Evolutionary conservation across 2,329 filamentous ascomycete species (phyloP).

Genomic region (Calonectria pteridis): DNA sequence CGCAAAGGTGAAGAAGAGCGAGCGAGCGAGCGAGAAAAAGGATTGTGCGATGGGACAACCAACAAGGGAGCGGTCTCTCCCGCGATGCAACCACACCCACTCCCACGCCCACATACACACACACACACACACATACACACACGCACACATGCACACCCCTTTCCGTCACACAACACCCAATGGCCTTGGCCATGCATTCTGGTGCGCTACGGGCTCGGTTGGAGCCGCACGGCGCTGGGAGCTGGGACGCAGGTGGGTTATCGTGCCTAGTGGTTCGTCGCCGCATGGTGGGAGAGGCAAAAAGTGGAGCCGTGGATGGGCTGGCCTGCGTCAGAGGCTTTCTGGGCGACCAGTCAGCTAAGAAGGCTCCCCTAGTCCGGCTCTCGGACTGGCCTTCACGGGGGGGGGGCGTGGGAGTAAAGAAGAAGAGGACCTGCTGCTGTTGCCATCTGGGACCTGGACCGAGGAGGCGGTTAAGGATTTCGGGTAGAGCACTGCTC

Average conservation of each 20-base stretch:
- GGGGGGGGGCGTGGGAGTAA: background rate
- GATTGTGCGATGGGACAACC: background rate
- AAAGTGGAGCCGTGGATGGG: background rate
- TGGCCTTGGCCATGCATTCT: background rate
- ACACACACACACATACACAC: background rate
- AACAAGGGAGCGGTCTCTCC: background rate
- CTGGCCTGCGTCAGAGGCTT: background rate
- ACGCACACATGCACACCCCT: background rate
- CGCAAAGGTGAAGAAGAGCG: background rate
- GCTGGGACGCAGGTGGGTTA: conserved; percentile 1
- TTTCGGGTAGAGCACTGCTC: conserved; percentile 11
- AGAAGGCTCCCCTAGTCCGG: conserved; percentile 10
- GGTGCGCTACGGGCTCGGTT: conserved; percentile 21
- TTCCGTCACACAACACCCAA: background rate
- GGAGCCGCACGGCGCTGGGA: conserved; percentile 32
- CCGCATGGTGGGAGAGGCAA: conserved; percentile 15
- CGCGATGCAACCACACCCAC: no score
- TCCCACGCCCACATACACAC: no score
- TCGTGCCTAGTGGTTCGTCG: conserved; percentile 23
- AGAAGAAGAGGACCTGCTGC: no score
- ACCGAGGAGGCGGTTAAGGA: conserved; percentile 14
- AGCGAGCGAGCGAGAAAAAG: background rate
- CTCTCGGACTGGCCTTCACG: conserved; percentile 16
- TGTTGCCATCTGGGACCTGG: conserved; percentile 15
- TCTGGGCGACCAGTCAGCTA: background rate